These are phyloP conservation scores for Asterionellopsis glacialis DNA, from an alignment of 108 stramenopile species.

Conservation along the genomic window DNA sequence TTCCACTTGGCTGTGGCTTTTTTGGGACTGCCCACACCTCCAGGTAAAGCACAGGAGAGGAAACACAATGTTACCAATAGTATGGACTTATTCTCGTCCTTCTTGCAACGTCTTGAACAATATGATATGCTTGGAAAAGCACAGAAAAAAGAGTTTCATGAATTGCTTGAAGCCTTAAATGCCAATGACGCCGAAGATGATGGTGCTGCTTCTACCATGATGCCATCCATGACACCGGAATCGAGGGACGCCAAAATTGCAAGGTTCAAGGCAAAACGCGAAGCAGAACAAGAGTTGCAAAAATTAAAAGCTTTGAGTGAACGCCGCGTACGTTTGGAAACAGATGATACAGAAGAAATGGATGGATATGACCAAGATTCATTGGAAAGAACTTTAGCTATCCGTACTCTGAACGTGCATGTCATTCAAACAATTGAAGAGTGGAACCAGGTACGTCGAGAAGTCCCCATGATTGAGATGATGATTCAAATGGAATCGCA, in stretches of 20 bases:
- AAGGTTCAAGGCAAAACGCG: slow-evolving; percentile 44
- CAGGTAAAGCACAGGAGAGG: slow-evolving; percentile 23
- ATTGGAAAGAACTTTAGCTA: slow-evolving; percentile 38
- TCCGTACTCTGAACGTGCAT: slow-evolving; percentile 38
- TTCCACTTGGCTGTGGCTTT: slow-evolving; percentile 62
- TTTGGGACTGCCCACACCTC: slow-evolving; percentile 34
- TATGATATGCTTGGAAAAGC: slow-evolving; percentile 40
- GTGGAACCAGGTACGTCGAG: slow-evolving; percentile 39
- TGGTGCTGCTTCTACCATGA: slow-evolving; percentile 1
- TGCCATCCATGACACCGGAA: slow-evolving; percentile 1
- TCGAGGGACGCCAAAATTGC: slow-evolving; percentile 58
- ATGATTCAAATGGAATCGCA: slow-evolving; percentile 44
- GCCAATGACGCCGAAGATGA: slow-evolving; percentile 1
- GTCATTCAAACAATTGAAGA: slow-evolving; percentile 63
- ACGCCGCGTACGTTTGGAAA: slow-evolving; percentile 47
- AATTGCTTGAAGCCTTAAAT: slow-evolving; percentile 25
- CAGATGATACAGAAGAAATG: slow-evolving; percentile 49
- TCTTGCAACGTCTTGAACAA: slow-evolving; percentile 45
- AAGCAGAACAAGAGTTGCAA: slow-evolving; percentile 32
- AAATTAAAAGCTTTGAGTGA: slow-evolving; percentile 35
- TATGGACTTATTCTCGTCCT: slow-evolving; percentile 44
- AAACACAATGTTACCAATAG: slow-evolving; percentile 38
- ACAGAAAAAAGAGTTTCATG: slow-evolving; percentile 42
- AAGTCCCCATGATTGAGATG: slow-evolving; percentile 71
- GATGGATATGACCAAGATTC: slow-evolving; percentile 77